Evolutionary conservation across 2,329 filamentous ascomycete genomes (phyloP).

Genomic region (Pseudocercospora crystallina): DNA sequence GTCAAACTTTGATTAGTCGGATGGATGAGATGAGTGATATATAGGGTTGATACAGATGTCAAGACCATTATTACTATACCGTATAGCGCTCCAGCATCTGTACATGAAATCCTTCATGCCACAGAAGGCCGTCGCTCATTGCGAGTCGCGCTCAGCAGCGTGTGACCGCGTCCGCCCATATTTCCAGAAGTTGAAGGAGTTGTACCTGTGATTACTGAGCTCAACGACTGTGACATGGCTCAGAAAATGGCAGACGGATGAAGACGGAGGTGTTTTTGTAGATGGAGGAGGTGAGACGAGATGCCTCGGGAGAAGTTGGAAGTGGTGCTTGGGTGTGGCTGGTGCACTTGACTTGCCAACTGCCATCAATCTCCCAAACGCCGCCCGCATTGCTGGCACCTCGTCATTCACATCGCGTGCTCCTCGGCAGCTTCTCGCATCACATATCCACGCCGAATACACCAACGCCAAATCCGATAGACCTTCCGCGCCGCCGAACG

Average conservation of each 20-base stretch:
- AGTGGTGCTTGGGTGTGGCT: slow-evolving; percentile 3
- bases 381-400: slow-evolving; percentile 6
- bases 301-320: background rate
- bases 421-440: slow-evolving; percentile 2
- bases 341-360: slow-evolving; percentile 3
- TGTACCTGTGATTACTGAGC: no score
- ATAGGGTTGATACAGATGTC: background rate
- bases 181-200: no score
- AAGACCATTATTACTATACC: background rate
- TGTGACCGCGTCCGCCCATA: no score
- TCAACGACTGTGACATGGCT: no score
- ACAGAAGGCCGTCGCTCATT: no score
- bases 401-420: slow-evolving; percentile 5
- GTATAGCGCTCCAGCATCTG: no score
- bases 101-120: no score
- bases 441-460: background rate
- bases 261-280: no score
- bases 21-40: background rate
- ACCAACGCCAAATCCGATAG: no score
- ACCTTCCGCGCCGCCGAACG: no score
- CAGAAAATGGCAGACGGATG: background rate
- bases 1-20: background rate
- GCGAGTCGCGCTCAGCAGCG: no score
- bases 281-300: background rate
- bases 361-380: background rate